Base-by-base conservation (phyloP, 768 basidiomycete species). In the Pholiota molesta region DNA sequence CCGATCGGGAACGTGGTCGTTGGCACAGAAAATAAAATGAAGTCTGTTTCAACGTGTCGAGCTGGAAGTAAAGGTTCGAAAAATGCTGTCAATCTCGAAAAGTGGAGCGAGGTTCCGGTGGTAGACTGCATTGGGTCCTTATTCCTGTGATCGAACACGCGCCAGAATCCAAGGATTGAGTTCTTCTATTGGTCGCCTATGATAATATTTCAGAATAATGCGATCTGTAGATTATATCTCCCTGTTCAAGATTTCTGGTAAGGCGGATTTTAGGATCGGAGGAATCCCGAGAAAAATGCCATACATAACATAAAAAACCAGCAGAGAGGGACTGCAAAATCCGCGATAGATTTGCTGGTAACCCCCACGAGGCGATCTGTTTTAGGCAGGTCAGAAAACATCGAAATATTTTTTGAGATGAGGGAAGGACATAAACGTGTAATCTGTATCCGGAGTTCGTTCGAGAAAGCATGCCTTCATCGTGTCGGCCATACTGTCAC, bases 1-100 rank as follows among this genome's bases (percentile, higher is more conserved):
- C 70, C 81, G 88, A 90, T 90, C 87, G 86, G 78, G 75, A 91
- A 91, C 89, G 90, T 90, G 90, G 82, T 78, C 77, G 71, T 73
- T 63, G 63, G 67, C n/a, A 75, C 78, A 80, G 82, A 81, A 84
- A 83, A 76, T 82, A 86, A 85, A 82, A 77, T 83, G 85, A 85
- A 83, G 83, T 80, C 78, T 81, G 82, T 78, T 82, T 80, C 79
- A 88, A 90, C 89, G 88, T 91, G 90, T 82, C 79, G 77, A 75
- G 77, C 73, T 76, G 85, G 86, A 88, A 89, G 85, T 74, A 80
- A 84, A 81, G 80, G 76, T 82, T 81, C 82, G 81, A 82, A 69
- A 72, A 61, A 72, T 67, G 79, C 78, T 79, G 78, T 64, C 61
- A 79, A 79, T 74, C 76, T 83, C 85, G 84, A 82, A 77, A 77